A percentile compares a stretch with the other conserved stretches of the same genome.
Conservation (phyloP, 2,329 filamentous ascomycete species). For the Arthrinium puccinioides region DNA sequence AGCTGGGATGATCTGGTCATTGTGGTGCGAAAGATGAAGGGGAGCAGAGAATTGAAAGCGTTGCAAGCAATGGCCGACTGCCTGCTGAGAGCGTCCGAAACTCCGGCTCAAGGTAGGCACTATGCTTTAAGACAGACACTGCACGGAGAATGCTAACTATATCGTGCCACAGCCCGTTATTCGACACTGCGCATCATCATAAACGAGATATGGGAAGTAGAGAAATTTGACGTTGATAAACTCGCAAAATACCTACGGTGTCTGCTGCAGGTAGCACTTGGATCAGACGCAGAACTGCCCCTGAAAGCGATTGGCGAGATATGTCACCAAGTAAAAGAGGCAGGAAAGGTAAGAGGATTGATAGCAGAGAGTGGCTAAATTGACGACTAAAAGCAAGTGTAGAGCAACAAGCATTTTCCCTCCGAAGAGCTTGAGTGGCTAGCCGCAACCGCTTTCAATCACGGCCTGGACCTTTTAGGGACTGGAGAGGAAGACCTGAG, state of each 20-base stretch:
- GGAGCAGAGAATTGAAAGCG: constrained; percentile 35
- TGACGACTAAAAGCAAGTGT: no score
- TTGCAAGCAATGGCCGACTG: constrained; percentile 62
- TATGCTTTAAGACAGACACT: no score
- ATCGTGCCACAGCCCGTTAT: constrained; percentile 49
- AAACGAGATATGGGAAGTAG: constrained; percentile 55
- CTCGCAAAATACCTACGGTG: constrained; percentile 74
- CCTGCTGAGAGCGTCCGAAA: constrained; percentile 43
- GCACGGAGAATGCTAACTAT: no score
- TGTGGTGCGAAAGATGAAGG: constrained; percentile 47
- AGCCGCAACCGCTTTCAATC: constrained; percentile 62
- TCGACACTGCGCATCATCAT: constrained; percentile 58
- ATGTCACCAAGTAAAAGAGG: constrained; percentile 41
- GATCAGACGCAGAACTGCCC: constrained; percentile 46
- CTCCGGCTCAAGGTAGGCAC: constrained; percentile 40
- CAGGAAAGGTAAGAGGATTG: constrained; percentile 40
- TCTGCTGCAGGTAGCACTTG: constrained; percentile 61
- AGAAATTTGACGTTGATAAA: constrained; percentile 47
- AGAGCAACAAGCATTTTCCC: constrained; percentile 49
- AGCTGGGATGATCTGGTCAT: constrained; percentile 58
- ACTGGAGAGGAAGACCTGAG: constrained; percentile 46
- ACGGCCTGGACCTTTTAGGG: constrained; percentile 59
- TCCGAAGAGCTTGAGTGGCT: constrained; percentile 68
- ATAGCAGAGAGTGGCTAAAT: no score
- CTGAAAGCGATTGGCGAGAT: constrained; percentile 60